Base-by-base conservation (phyloP, 768 basidiomycete species). In the Hygrocybe coccinea region DNA sequence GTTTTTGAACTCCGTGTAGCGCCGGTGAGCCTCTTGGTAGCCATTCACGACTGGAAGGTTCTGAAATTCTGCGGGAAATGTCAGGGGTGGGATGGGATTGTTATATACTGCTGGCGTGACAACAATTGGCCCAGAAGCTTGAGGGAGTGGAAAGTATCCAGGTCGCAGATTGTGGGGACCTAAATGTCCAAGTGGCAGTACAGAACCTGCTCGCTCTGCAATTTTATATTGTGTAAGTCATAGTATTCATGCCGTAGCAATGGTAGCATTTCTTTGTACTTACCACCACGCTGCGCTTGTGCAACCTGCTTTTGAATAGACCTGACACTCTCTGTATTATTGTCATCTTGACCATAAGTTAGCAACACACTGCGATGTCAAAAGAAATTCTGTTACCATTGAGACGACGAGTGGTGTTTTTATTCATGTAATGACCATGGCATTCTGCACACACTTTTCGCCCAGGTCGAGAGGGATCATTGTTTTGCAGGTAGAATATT, bases 231-330 rank as follows among this genome's bases (percentile, higher is more conserved):
- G 19, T 34, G 36, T n/a, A 34, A 19, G 21, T 37, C 35, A 10
- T 39, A 22, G 37, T 53, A 12, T n/a, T 24, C 11, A 17, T 12
- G 39, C 15, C 41, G 15, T 38, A 41, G 36, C 15, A 39, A 14
- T n/a, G 21, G 22, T 14, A 38, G 11, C 14, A 41, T 15, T 22
- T 3, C 17, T 9, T 19, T 4, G 22, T n/a, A 53, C 46, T 53
- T 22, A 53, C 52, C 39, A n/a, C 52, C 36, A n/a, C 52, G 52
- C 24, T 53, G 52, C 3, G 37, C 52, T 34, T 34, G 35, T 37
- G 52, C 14, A 39, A 53, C 52, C 21, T 39, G 52, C 46, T 19
- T 21, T 22, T 47, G 46, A 19, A 47, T 19, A n/a, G 21, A 29
- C 29, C 29, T 29, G 29, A 29, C 4, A 29, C 29, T 29, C 29